These are phyloP conservation scores for Aspergillus carbonarius DNA, from an alignment of 2,329 filamentous ascomycete genomes.

Conservation along the genomic window DNA sequence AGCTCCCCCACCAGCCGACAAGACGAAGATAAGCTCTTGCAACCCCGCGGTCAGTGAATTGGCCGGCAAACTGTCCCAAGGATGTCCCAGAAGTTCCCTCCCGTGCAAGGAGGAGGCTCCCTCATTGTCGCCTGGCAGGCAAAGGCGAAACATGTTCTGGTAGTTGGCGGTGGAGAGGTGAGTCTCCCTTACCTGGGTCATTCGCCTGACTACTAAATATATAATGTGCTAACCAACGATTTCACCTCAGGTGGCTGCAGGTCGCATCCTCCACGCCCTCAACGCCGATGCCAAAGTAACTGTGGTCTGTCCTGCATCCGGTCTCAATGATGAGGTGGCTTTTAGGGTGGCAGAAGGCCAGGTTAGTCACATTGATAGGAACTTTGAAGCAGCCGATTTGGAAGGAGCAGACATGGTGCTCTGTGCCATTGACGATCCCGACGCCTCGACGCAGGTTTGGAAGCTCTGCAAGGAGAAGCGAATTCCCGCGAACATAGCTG, in stretches of 20 bases:
- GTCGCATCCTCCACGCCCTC: constrained; percentile 88
- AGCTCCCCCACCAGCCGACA: neutral
- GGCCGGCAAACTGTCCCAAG: constrained; percentile 12
- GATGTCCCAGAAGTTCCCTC: constrained; percentile 65
- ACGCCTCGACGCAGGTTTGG: constrained; percentile 87
- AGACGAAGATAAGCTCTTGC: neutral
- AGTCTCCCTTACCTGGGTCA: constrained; percentile 25
- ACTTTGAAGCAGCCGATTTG: constrained; percentile 84
- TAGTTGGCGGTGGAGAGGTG: constrained; percentile 94
- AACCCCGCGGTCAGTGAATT: neutral
- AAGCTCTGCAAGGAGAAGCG: constrained; percentile 83
- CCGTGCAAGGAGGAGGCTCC: constrained; percentile 85
- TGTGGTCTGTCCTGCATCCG: constrained; percentile 74
- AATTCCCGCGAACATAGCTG: constrained; percentile 92
- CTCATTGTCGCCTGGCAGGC: constrained; percentile 96
- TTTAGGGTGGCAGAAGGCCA: constrained; percentile 74
- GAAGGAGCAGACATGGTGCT: constrained; percentile 83
- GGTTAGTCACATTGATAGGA: constrained; percentile 76
- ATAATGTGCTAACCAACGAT: constrained; percentile 1
- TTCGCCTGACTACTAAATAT: constrained; percentile 9
- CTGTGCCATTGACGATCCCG: constrained; percentile 88
- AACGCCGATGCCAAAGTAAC: constrained; percentile 92
- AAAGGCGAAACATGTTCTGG: constrained; percentile 81
- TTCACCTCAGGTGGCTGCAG: constrained; percentile 77
- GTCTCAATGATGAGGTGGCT: constrained; percentile 85